Conservation (phyloP, 768 basidiomycete genomes). For the Amanita inopinata region DNA sequence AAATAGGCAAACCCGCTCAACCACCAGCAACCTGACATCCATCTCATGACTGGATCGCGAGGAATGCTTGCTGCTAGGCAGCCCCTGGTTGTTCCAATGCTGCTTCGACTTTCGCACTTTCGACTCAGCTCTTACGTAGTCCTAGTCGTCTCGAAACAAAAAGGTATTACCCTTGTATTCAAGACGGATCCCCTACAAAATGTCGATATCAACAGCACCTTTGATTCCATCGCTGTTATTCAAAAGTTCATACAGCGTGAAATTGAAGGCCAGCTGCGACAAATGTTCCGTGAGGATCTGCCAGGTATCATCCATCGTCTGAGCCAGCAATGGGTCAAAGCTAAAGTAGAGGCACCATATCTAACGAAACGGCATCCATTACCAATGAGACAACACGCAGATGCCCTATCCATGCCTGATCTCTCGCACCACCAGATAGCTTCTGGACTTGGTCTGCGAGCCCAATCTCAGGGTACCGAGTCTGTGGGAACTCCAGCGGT, state of each 20-base stretch:
- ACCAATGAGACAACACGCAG: slow-evolving; percentile 24
- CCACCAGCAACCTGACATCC: slow-evolving; percentile 85
- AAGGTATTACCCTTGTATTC: slow-evolving; percentile 98
- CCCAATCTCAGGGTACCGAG: slow-evolving; percentile 18
- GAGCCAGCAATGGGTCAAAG: slow-evolving; percentile 92
- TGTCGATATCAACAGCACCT: slow-evolving; percentile 95
- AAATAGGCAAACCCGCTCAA: slow-evolving; percentile 87
- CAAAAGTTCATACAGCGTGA: slow-evolving; percentile 96
- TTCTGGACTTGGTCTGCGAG: slow-evolving; percentile 12
- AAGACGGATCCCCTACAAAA: slow-evolving; percentile 98
- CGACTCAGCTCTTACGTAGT: slow-evolving; percentile 93
- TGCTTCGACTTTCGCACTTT: slow-evolving; percentile 92
- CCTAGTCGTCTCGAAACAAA: slow-evolving; percentile 93
- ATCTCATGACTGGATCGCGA: slow-evolving; percentile 70
- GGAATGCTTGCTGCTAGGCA: slow-evolving; percentile 93
- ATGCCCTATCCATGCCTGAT: slow-evolving; percentile 36
- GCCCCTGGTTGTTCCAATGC: slow-evolving; percentile 96
- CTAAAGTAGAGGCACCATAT: slow-evolving; percentile 90
- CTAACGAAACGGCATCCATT: slow-evolving; percentile 42
- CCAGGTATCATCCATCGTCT: slow-evolving; percentile 95
- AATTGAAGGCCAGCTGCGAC: slow-evolving; percentile 92
- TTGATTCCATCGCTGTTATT: slow-evolving; percentile 96
- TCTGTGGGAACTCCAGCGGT: slow-evolving; percentile 14
- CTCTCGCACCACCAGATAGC: slow-evolving; percentile 15
- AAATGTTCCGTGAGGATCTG: slow-evolving; percentile 97